phyloP scores from a whole-genome alignment of 805 yeast species.

The Teunomyces aglyptinius region DNA sequence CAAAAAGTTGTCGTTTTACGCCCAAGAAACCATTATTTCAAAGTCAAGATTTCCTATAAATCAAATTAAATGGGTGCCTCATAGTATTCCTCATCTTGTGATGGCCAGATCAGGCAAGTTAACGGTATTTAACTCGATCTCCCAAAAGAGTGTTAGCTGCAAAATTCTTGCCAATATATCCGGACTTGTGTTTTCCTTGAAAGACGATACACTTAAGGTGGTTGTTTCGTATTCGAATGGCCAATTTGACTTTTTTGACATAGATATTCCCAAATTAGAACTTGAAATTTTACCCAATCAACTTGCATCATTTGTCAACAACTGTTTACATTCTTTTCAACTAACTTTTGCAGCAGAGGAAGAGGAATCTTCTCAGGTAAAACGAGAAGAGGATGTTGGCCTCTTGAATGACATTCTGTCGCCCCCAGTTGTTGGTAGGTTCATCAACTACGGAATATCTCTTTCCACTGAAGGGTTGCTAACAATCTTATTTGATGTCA shows the following conservation, averaged over 20 bases:
- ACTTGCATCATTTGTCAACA: constrained; percentile 18
- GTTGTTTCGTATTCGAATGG: constrained; percentile 21
- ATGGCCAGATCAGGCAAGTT: constrained; percentile 9
- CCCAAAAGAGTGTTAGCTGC: background rate
- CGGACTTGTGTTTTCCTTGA: constrained; percentile 1
- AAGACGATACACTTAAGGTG: constrained; percentile 5
- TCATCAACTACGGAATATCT: constrained; percentile 24
- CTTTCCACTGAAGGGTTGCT: constrained; percentile 18
- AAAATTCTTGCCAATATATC: background rate
- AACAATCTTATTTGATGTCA: constrained; percentile 21
- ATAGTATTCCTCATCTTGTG: background rate
- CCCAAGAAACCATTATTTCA: background rate
- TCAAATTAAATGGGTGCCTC: constrained; percentile 8
- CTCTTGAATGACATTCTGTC: background rate
- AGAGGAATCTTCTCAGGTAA: constrained; percentile 7
- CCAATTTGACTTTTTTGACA: constrained; percentile 13
- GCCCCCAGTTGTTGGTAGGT: constrained; percentile 25
- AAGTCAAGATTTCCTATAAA: constrained; percentile 9
- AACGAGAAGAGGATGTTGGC: background rate
- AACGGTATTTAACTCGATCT: background rate
- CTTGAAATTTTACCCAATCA: constrained; percentile 2
- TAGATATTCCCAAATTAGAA: constrained; percentile 6
- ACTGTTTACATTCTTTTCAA: constrained; percentile 21
- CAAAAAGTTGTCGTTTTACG: background rate
- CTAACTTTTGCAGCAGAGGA: constrained; percentile 16